Conservation (phyloP, 495 filamentous ascomycete genomes). For the Tuber melanosporum region DNA sequence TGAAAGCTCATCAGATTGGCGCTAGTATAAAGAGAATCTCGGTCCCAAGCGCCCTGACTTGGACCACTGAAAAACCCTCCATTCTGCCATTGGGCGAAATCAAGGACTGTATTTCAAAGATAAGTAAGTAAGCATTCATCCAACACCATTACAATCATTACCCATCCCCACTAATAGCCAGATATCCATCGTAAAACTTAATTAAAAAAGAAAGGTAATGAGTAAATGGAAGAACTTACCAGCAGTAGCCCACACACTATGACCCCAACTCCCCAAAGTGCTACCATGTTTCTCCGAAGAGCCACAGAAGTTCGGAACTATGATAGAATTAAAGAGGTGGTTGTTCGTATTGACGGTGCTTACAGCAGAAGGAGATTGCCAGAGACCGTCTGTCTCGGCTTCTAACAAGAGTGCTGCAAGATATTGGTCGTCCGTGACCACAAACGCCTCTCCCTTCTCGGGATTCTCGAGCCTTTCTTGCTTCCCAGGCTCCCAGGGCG, state of each 20-base stretch:
- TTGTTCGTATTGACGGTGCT: not conserved
- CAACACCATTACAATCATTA: not conserved
- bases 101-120: not conserved
- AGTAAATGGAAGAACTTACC: not conserved
- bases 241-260: not conserved
- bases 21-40: not conserved
- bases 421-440: not conserved
- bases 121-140: not conserved
- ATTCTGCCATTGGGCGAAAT: not conserved
- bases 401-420: not conserved
- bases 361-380: not conserved
- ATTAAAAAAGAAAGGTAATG: not conserved
- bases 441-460: not conserved
- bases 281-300: not conserved
- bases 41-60: not conserved
- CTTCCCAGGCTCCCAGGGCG: conserved; percentile 44
- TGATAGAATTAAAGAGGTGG: not conserved
- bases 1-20: not conserved
- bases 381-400: not conserved
- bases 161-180: not conserved
- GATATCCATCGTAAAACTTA: not conserved
- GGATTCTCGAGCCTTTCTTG: not conserved
- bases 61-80: not conserved
- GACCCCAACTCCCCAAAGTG: not conserved
- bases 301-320: not conserved